These are phyloP conservation scores for Capronia epimyces DNA, from an alignment of 2,329 filamentous ascomycete genomes.

Conservation along the genomic window DNA sequence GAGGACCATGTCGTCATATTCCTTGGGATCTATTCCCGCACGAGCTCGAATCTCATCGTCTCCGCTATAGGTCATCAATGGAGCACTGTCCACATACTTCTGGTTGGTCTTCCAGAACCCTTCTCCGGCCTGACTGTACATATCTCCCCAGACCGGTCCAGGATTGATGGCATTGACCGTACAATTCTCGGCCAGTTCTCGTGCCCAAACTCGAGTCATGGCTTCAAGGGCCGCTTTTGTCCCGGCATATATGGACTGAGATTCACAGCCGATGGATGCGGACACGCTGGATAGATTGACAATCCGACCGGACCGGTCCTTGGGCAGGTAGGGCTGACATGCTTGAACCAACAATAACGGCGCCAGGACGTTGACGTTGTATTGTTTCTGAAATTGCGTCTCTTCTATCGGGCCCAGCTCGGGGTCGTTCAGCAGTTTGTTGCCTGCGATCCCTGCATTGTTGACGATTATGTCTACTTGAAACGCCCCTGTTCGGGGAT, in stretches of 20 bases:
- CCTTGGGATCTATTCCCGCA: slow-evolving; percentile 53
- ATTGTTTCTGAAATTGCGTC: slow-evolving; percentile 52
- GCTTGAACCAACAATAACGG: slow-evolving; percentile 54
- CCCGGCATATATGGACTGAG: slow-evolving; percentile 56
- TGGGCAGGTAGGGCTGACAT: slow-evolving; percentile 51
- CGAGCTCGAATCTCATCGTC: slow-evolving; percentile 45
- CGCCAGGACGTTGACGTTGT: slow-evolving; percentile 55
- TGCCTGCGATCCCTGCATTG: slow-evolving; percentile 39
- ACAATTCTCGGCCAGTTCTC: slow-evolving; percentile 52
- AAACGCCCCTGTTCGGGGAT: slow-evolving; percentile 46
- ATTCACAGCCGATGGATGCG: slow-evolving; percentile 49
- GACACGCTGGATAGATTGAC: slow-evolving; percentile 55
- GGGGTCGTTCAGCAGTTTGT: slow-evolving; percentile 55
- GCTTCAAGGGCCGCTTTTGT: slow-evolving; percentile 58
- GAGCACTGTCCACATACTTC: slow-evolving; percentile 58
- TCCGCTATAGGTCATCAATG: slow-evolving; percentile 54
- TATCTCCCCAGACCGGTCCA: slow-evolving; percentile 52
- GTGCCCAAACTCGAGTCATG: slow-evolving; percentile 58
- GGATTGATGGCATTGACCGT: slow-evolving; percentile 59
- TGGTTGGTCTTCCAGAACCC: slow-evolving; percentile 56
- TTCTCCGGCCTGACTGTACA: slow-evolving; percentile 50
- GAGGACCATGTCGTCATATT: slow-evolving; percentile 57
- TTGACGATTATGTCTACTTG: slow-evolving; percentile 34
- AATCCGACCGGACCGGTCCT: slow-evolving; percentile 53
- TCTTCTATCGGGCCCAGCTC: slow-evolving; percentile 37